Conservation (phyloP, 768 basidiomycete species). For the Candolleomyces efflorescens region DNA sequence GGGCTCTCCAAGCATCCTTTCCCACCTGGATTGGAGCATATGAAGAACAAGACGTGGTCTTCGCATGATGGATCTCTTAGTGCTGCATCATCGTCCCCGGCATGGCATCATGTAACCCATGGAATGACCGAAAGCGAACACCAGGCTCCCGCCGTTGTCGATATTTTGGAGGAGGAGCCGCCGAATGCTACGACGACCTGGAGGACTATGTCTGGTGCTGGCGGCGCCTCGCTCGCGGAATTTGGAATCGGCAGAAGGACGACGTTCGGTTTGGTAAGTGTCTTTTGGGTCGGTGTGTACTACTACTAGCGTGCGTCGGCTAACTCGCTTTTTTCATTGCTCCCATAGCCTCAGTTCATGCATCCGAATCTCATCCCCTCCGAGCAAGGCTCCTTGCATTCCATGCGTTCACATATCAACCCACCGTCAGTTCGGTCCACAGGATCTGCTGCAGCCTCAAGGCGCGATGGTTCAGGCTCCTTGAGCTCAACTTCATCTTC, state of each 20-base stretch:
- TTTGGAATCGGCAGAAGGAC: constrained; percentile 34
- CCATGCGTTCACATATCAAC: constrained; percentile 53
- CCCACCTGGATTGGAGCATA: constrained; percentile 33
- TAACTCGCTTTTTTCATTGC: background rate
- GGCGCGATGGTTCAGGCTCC: constrained; percentile 33
- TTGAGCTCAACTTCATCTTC: constrained; percentile 53
- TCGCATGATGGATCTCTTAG: constrained; percentile 18
- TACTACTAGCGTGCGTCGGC: background rate
- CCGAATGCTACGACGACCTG: constrained; percentile 59
- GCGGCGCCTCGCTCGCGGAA: constrained; percentile 17
- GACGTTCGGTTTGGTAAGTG: constrained; percentile 62
- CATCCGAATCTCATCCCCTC: constrained; percentile 43
- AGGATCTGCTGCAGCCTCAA: constrained; percentile 50
- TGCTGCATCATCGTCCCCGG: constrained; percentile 10
- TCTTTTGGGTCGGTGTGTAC: constrained; percentile 8
- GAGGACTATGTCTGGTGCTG: constrained; percentile 43
- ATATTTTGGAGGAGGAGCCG: constrained; percentile 67
- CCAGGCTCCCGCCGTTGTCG: constrained; percentile 39
- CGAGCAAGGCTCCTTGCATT: constrained; percentile 63
- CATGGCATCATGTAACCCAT: constrained; percentile 9
- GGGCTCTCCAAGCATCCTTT: constrained; percentile 23
- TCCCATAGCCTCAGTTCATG: constrained; percentile 38
- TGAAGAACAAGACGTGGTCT: constrained; percentile 28
- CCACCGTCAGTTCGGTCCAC: constrained; percentile 43
- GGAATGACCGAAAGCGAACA: constrained; percentile 19